phyloP scores from a whole-genome alignment of 768 basidiomycete genomes.

The Leccinum imitatum region DNA sequence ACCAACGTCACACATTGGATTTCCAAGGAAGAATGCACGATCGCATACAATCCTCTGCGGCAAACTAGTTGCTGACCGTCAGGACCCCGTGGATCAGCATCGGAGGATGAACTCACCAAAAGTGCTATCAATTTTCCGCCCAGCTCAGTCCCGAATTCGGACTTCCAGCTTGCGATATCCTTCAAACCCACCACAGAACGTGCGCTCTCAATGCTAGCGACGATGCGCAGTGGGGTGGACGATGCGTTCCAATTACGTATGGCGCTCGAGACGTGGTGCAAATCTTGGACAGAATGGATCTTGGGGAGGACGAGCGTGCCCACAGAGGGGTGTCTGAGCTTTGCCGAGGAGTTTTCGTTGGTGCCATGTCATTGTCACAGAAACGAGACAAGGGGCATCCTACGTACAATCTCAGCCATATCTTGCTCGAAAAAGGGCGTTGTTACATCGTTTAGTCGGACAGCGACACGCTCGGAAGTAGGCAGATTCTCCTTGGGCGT shows the following conservation, averaged over 20 bases:
- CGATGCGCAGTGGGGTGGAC: slow-evolving; percentile 51
- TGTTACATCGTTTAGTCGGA: slow-evolving; percentile 65
- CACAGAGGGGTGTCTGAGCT: slow-evolving; percentile 50
- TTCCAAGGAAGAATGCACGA: slow-evolving; percentile 1
- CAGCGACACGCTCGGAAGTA: slow-evolving; percentile 54
- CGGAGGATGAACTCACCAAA: slow-evolving; percentile 37
- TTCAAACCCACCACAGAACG: slow-evolving; percentile 63
- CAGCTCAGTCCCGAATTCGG: slow-evolving; percentile 38
- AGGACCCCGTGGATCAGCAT: slow-evolving; percentile 1
- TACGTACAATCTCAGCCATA: slow-evolving; percentile 57
- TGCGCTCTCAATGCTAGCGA: slow-evolving; percentile 88
- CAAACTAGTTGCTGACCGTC: slow-evolving; percentile 57
- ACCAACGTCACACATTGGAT: slow-evolving; percentile 2
- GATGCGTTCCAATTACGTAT: slow-evolving; percentile 19
- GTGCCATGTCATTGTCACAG: not conserved
- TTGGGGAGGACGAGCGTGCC: slow-evolving; percentile 83
- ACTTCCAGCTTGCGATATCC: slow-evolving; percentile 70
- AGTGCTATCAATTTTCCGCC: slow-evolving; percentile 64
- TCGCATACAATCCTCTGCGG: slow-evolving; percentile 85
- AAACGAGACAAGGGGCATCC: slow-evolving; percentile 15
- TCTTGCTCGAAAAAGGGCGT: slow-evolving; percentile 70
- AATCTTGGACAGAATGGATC: slow-evolving; percentile 65
- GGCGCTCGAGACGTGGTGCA: slow-evolving; percentile 57
- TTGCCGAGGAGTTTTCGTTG: slow-evolving; percentile 8
- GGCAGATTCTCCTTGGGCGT: slow-evolving; percentile 37